phyloP scores from a whole-genome alignment of 2,329 filamentous ascomycete genomes.

The Xylariaceae sp. region DNA sequence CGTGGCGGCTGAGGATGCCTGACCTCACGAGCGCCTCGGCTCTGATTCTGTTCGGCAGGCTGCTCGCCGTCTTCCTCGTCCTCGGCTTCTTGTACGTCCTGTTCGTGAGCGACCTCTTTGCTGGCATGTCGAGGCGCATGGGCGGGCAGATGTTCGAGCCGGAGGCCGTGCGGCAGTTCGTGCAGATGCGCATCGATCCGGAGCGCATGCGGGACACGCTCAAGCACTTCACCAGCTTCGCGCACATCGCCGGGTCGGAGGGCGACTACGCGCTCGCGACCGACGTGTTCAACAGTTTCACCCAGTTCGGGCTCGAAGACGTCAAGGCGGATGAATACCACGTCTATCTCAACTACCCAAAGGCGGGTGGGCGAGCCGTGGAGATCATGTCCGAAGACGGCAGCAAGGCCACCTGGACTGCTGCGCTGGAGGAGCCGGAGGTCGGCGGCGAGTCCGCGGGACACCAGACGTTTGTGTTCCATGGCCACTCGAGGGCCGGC shows the following conservation, averaged over 20 bases:
- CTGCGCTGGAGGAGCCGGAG: slow-evolving; percentile 75
- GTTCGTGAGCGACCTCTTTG: slow-evolving; percentile 79
- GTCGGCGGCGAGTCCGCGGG: slow-evolving; percentile 54
- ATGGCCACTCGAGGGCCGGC: slow-evolving; percentile 81
- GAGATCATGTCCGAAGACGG: slow-evolving; percentile 67
- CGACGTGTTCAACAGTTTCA: slow-evolving; percentile 75
- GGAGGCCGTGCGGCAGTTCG: slow-evolving; percentile 68
- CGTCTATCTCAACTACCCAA: slow-evolving; percentile 91
- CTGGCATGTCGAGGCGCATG: slow-evolving; percentile 53
- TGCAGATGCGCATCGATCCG: slow-evolving; percentile 66
- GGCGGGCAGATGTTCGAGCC: slow-evolving; percentile 71
- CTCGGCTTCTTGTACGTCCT: slow-evolving; percentile 73
- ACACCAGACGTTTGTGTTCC: slow-evolving; percentile 71
- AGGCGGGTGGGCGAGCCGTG: slow-evolving; percentile 65
- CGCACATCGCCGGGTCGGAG: slow-evolving; percentile 90
- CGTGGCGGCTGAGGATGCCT: slow-evolving; percentile 25
- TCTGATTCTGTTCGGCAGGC: slow-evolving; percentile 60
- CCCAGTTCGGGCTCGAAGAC: slow-evolving; percentile 63
- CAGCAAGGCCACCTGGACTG: slow-evolving; percentile 61
- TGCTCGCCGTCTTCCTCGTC: slow-evolving; percentile 69
- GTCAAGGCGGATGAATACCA: slow-evolving; percentile 71
- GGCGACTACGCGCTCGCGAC: slow-evolving; percentile 81
- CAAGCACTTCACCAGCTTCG: slow-evolving; percentile 70
- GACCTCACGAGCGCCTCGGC: slow-evolving; percentile 34
- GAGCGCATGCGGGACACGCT: slow-evolving; percentile 65